Conservation (phyloP, 768 basidiomycete genomes). For the Amanita pseudoporphyria region DNA sequence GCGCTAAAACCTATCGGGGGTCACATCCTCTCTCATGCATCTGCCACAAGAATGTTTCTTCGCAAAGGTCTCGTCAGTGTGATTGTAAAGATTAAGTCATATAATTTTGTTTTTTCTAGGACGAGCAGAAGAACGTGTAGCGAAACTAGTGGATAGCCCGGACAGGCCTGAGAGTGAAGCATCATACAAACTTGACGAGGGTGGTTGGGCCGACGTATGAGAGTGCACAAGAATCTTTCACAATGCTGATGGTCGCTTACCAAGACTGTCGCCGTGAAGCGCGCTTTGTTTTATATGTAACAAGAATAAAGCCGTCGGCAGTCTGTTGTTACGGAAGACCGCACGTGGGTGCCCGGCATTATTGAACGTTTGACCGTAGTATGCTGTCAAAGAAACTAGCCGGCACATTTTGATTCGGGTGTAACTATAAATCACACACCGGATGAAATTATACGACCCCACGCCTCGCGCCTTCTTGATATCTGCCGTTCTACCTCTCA, state of each 20-base stretch:
- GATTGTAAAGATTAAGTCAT: background rate
- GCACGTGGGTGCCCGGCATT: background rate
- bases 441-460: background rate
- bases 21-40: constrained; percentile 82
- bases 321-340: background rate
- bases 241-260: too few species aligned
- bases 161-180: constrained; percentile 87
- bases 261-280: too few species aligned
- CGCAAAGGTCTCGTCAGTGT: constrained; percentile 55
- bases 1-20: constrained; percentile 88
- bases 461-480: background rate
- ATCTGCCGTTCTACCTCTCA: background rate
- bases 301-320: too few species aligned
- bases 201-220: constrained; percentile 83
- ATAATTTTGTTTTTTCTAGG: constrained; percentile 31
- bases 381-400: too few species aligned
- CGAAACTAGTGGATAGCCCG: constrained; percentile 84
- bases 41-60: constrained; percentile 79
- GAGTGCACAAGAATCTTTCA: too few species aligned
- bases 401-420: background rate
- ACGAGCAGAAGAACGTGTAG: constrained; percentile 84
- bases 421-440: background rate
- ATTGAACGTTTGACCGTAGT: background rate
- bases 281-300: background rate
- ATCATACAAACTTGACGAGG: constrained; percentile 85